Evolutionary conservation across 495 filamentous ascomycete species (phyloP).

Genomic region (Tuber umbilicatum): DNA sequence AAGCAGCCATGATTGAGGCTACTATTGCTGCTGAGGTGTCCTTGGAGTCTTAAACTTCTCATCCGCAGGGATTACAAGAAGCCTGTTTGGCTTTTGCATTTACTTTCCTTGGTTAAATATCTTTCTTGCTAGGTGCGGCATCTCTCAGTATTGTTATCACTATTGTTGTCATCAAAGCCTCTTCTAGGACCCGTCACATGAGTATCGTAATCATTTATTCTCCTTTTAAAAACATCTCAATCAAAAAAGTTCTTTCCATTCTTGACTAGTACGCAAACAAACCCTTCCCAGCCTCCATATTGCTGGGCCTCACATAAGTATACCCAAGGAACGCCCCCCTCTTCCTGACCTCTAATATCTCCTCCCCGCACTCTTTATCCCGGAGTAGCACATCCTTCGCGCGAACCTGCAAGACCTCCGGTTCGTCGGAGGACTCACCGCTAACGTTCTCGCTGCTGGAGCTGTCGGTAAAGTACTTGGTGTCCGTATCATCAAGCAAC

Average conservation of each 20-base stretch:
- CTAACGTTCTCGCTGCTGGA: constrained; percentile 40
- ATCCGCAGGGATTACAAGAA: neutral
- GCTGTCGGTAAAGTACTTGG: constrained; percentile 78
- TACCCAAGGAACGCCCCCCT: constrained; percentile 83
- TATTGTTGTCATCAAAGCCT: neutral
- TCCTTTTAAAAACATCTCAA: neutral
- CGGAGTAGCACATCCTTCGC: constrained; percentile 72
- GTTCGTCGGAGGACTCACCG: constrained; percentile 35
- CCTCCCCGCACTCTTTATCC: constrained; percentile 57
- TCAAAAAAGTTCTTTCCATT: neutral
- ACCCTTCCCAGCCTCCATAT: constrained; percentile 17
- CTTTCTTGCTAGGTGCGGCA: neutral
- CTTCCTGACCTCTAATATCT: constrained; percentile 70
- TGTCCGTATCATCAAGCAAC: constrained; percentile 67
- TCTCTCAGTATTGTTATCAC: neutral
- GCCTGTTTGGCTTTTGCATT: neutral
- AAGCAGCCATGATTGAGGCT: constrained; percentile 39
- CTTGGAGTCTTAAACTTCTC: neutral
- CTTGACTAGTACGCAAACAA: neutral
- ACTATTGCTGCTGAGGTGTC: constrained; percentile 17
- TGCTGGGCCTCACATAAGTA: constrained; percentile 62
- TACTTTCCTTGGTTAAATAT: neutral
- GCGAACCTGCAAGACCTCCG: constrained; percentile 59
- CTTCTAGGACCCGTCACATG: neutral
- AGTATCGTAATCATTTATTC: neutral